Percentiles rank a stretch among this genome's conserved stretches.
phyloP scores from a whole-genome alignment of 495 filamentous ascomycete species.

The Parmelia sp. region DNA sequence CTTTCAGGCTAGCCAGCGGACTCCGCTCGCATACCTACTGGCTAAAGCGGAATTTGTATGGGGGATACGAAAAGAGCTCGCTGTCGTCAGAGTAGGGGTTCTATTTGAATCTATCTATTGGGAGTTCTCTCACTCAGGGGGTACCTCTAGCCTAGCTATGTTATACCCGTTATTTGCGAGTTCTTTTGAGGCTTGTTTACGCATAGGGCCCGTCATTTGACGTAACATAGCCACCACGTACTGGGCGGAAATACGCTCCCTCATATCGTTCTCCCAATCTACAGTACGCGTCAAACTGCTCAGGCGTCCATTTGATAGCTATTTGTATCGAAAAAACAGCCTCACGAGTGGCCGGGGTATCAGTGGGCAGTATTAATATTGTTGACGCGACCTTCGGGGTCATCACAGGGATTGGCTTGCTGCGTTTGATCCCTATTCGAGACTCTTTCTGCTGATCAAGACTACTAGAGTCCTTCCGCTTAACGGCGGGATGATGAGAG shows the following conservation, averaged over 20 bases:
- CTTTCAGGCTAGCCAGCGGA: no score
- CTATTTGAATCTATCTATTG: background rate
- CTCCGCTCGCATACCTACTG: background rate
- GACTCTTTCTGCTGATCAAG: no score
- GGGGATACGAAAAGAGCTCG: background rate
- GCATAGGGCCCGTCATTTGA: background rate
- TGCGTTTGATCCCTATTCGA: no score
- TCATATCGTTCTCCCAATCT: background rate
- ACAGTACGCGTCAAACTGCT: no score
- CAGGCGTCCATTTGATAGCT: no score
- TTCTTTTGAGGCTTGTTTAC: background rate
- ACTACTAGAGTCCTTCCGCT: background rate
- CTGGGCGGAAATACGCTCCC: background rate
- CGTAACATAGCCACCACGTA: background rate
- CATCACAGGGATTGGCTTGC: no score
- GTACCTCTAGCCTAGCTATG: background rate
- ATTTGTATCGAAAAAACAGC: no score
- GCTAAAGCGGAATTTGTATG: background rate
- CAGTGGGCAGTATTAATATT: no score
- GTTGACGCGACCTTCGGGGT: no score
- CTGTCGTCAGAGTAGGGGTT: background rate
- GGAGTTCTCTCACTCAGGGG: no score
- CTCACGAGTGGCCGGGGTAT: no score
- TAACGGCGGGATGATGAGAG: background rate
- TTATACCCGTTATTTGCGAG: background rate